Evolutionary conservation across 352 stramenopile genomes (phyloP).

Genomic region (Blastocystis hominis): DNA sequence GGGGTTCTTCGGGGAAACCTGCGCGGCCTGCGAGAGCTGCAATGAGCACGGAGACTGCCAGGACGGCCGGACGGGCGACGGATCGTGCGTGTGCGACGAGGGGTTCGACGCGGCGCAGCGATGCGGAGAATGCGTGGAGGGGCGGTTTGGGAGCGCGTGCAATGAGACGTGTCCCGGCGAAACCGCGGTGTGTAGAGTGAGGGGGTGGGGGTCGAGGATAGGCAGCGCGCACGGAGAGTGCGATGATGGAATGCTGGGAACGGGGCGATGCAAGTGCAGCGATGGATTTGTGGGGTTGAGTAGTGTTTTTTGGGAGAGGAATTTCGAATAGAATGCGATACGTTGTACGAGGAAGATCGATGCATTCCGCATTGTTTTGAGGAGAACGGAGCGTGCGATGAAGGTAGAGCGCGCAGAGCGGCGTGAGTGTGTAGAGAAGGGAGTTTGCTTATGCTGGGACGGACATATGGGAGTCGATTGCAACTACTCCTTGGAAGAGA

Average conservation of each 20-base stretch:
- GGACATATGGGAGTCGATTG: background rate
- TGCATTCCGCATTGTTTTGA: constrained; percentile 2
- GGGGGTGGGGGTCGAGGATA: background rate
- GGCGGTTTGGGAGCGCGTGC: background rate
- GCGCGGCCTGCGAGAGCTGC: constrained; percentile 71
- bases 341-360: background rate
- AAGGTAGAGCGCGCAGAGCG: background rate
- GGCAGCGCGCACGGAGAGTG: constrained; percentile 6
- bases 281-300: constrained; percentile 27
- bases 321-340: constrained; percentile 31
- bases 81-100: constrained; percentile 72
- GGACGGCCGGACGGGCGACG: constrained; percentile 68
- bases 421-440: background rate
- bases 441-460: constrained; percentile 29
- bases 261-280: constrained; percentile 5
- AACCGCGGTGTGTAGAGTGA: background rate
- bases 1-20: constrained; percentile 71
- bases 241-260: constrained; percentile 44
- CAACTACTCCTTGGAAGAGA: constrained; percentile 7
- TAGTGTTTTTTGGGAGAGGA: background rate
- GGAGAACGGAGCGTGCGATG: constrained; percentile 20
- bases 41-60: constrained; percentile 74
- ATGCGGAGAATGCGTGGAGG: constrained; percentile 60
- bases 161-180: background rate
- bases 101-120: constrained; percentile 70